Base-by-base conservation (phyloP, 2,329 filamentous ascomycete species). In the Trichophyton equinum region DNA sequence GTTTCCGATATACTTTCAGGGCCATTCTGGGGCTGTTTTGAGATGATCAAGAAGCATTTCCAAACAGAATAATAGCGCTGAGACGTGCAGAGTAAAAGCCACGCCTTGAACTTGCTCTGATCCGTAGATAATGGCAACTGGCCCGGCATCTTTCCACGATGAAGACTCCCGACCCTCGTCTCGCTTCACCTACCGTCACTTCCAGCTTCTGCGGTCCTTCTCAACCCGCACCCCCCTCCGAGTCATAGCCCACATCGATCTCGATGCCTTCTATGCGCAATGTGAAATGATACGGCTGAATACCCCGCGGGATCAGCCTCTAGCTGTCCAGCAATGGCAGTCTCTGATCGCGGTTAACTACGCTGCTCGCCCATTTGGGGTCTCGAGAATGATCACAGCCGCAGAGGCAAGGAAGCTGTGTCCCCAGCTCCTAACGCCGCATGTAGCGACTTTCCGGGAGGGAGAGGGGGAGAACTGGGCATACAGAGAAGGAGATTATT, bases 181-280 rank as follows among this genome's bases (percentile, higher is more conserved):
- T 15, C 82, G 81, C 62, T 97, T 94, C 75, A 96, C 90, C 2
- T 90, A 88, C 72, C 88, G 88, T 63, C 86, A 97, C 60, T 81
- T 97, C 15, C 80, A 83, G 38, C 86, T 91, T 65, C 82, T 97
- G 61, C 83, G 85, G 5, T 81, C 85, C 8, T 90, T 82, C 66
- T 85, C 83, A 38, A 79, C 85, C 0, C 83, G 84, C 7, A 90
- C 84, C 58, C 92, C 92, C 1, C 79, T 99, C 40, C 85, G 94
- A 53, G 88, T 95, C 30, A 84, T 96, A 67, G 89, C 90, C 5
- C 91, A 96, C 72, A 85, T 97, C 64, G 94, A 99, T 69, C 85
- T 99, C 62, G 94, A 99, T 81, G 92, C 92, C 44, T 99, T 99
- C 75, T 99, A 99, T 73, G 88, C 88, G 2, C 94, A 99, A 77